Evolutionary conservation across 139 green algal genomes (phyloP).

Genomic region (Chlorella sp.): DNA sequence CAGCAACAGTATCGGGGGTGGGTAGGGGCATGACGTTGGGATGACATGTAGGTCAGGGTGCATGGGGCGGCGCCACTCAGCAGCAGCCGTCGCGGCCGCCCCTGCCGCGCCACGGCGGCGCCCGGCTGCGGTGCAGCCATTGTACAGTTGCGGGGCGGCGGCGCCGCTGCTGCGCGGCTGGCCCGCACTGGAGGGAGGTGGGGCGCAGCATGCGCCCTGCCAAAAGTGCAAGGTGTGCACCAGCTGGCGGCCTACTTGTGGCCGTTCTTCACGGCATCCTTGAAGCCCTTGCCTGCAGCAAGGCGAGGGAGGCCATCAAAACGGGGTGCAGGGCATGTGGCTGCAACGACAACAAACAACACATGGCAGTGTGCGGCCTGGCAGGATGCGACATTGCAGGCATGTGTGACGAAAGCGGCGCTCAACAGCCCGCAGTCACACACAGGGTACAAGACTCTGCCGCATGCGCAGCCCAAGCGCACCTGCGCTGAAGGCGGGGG

Average conservation of each 20-base stretch:
- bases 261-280: conserved; percentile 48
- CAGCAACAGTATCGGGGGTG: too few relatives aligned
- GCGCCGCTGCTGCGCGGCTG: too few relatives aligned
- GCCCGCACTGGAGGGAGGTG: too few relatives aligned
- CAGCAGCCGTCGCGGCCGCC: too few relatives aligned
- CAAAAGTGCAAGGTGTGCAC: too few relatives aligned
- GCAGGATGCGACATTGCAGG: background rate
- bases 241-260: background rate
- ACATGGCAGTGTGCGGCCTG: background rate
- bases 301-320: background rate
- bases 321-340: background rate
- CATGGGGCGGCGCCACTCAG: too few relatives aligned
- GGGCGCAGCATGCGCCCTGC: too few relatives aligned
- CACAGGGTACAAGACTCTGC: background rate
- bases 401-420: background rate
- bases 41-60: too few relatives aligned
- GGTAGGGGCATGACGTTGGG: background rate
- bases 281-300: conserved; percentile 52
- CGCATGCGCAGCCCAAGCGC: background rate
- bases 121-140: too few relatives aligned
- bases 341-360: background rate
- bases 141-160: too few relatives aligned
- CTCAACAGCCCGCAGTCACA: background rate
- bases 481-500: conserved; percentile 43
- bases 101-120: too few relatives aligned